phyloP scores from a whole-genome alignment of 1,284 basidiomycete genomes.

The Cryptococcus deneoformans region DNA sequence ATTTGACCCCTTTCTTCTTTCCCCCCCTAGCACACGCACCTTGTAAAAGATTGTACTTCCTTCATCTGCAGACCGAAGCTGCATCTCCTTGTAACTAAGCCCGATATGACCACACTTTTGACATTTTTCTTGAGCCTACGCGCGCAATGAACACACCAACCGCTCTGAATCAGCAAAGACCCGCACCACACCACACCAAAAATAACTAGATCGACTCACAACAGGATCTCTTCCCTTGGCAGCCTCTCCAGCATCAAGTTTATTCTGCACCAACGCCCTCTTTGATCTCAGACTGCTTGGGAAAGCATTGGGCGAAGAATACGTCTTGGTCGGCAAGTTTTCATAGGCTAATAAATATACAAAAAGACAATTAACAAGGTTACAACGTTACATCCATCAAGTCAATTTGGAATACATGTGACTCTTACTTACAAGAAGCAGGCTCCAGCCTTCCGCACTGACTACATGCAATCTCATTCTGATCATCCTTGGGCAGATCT shows the following conservation, averaged over 20 bases:
- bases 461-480: conserved; percentile 74
- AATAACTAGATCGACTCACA: too few species aligned
- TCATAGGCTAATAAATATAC: conserved; percentile 70
- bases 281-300: conserved; percentile 84
- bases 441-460: conserved; percentile 86
- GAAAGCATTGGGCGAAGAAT: conserved; percentile 90
- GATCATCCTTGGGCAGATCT: conserved; percentile 74
- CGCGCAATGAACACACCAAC: too few species aligned
- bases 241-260: conserved; percentile 70
- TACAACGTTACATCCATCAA: too few species aligned
- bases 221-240: conserved; percentile 31
- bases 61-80: conserved; percentile 86
- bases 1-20: too few species aligned
- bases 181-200: too few species aligned
- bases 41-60: conserved; percentile 70
- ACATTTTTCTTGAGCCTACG: conserved; percentile 86
- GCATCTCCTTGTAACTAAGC: conserved; percentile 47
- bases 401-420: too few species aligned
- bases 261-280: conserved; percentile 81
- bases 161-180: too few species aligned
- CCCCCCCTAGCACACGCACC: conserved; percentile 26
- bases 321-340: conserved; percentile 83
- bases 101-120: conserved; percentile 79
- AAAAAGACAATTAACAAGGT: neutral
- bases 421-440: conserved; percentile 66